Base-by-base conservation (phyloP, 371 early-diverging fungal genomes). In the Umbelopsis sp. region DNA sequence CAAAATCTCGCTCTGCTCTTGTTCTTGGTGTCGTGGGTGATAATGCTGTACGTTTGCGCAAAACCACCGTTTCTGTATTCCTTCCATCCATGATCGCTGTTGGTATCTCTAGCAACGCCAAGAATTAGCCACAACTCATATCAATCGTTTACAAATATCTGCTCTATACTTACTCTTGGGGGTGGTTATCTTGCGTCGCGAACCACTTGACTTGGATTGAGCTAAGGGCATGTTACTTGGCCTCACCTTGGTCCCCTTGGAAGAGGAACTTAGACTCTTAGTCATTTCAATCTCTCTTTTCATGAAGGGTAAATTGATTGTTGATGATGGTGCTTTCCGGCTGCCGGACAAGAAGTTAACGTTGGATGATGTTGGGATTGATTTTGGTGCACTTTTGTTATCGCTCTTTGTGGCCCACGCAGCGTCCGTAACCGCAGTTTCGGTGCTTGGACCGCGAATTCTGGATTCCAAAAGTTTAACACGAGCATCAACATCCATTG, bases 281-380 rank as follows among this genome's bases (percentile, higher is more conserved):
- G 57, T 57, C 57, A 57, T 57, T 57, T 57, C 57, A 35, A 57
- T 57, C 18, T 57, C 57, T 35, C 57, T 7, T 35, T 57, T 57
- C 57, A 57, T 57, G 12, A 57, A 57, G 0, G 57, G 57, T 35
- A 57, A 18, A 35, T 35, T 57, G 29, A 57, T 35, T 0, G 57
- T 57, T 16, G 57, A 57, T 16, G 57, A 25, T 12, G 57, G 29
- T 18, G 18, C 29, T 10, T 35, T 29, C 11, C 57, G 57, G n/a
- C 6, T 57, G 16, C 57, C 57, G 14, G 32, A 35, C n/a, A 57
- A 57, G 16, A 57, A 12, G 18, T 35, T 57, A 32, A 35, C 18
- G 18, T 16, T 57, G 32, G 57, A 11, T 11, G 57, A 41, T 41
- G 41, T 41, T 7, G 41, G 12, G 1, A 12, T 7, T 16, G 14